Evolutionary conservation across 805 yeast species (phyloP), one percentile per base, ranked within the genome.

Genomic region (Candida maris): DNA sequence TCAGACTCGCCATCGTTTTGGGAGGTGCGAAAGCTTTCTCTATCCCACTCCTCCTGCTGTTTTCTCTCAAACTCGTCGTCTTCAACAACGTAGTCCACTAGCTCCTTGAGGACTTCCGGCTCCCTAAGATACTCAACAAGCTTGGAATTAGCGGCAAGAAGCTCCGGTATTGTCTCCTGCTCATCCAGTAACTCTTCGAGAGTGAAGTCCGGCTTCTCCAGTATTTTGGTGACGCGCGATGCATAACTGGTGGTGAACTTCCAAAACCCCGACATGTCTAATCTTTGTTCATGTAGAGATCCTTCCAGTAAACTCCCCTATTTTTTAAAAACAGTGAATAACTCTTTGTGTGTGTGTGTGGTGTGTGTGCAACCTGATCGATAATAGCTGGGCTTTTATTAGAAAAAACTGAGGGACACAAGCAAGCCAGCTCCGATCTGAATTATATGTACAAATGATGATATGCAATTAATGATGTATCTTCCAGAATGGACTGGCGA

Each of bases 41-140:
- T 35, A 13, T 29, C 38, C 10, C 58, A 60, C 35, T 63, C 54
- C 15, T 30, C 38, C 9, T 15, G 28, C 27, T 43, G 39, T 15
- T 13, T 25, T 20, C 53, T 42, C 39, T 68, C 73, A 39, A 59
- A 71, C 12, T 65, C 72, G 31, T 59, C 64, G 29, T 73, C 79
- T 32, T 61, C 62, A 23, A 78, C 77, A 27, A 88, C 73, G 49
- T 77, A 79, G 26, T 81, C 77, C 20, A 91, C 77, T 39, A 91
- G 70, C 38, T 77, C 76, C 35, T 68, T 71, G 41, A 91, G 59
- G 12, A 86, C 77, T 35, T 79, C 84, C 12, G 93, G 88, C 53
- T 85, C 85, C 44, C 91, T 72, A 37, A 93, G 67, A 51, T 81
- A 81, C 51, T 87, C 93, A 26, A 89, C 69, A 33, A 93, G 70